A percentile compares a stretch with the other conserved stretches of the same genome.
These are phyloP conservation scores for Pseudocercospora macadamiae DNA, from an alignment of 2,329 filamentous ascomycete species.

Conservation along the genomic window DNA sequence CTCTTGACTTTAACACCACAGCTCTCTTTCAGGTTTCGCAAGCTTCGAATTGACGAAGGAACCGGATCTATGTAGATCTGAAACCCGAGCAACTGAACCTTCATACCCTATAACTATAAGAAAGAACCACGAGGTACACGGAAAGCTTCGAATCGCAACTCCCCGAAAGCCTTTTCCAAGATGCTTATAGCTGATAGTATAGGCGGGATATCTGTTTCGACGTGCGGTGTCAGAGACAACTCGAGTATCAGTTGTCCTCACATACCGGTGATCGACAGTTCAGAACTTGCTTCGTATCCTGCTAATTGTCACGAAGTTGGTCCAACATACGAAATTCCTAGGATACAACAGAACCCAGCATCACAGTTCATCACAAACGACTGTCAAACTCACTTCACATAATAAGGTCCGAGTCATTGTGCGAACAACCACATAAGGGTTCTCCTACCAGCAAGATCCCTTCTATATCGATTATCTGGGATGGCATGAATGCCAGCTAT, in stretches of 20 bases:
- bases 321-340: background rate
- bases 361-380: slow-evolving; percentile 1
- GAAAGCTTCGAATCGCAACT: background rate
- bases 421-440: background rate
- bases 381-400: background rate
- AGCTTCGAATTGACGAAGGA: background rate
- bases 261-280: background rate
- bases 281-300: background rate
- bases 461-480: background rate
- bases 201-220: background rate
- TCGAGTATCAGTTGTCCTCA: background rate
- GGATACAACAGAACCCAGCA: background rate
- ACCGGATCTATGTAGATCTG: slow-evolving; percentile 1
- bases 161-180: background rate
- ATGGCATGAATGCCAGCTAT: background rate
- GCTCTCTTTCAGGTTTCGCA: background rate
- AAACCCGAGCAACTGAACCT: background rate
- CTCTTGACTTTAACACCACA: background rate
- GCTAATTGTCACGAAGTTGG: background rate
- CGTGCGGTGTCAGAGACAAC: background rate
- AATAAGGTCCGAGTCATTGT: background rate
- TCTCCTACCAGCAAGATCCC: background rate
- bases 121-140: background rate
- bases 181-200: background rate
- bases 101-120: slow-evolving; percentile 2